These are phyloP conservation scores for Scytalidium lignicola DNA, from an alignment of 2,329 filamentous ascomycete genomes.

Conservation along the genomic window DNA sequence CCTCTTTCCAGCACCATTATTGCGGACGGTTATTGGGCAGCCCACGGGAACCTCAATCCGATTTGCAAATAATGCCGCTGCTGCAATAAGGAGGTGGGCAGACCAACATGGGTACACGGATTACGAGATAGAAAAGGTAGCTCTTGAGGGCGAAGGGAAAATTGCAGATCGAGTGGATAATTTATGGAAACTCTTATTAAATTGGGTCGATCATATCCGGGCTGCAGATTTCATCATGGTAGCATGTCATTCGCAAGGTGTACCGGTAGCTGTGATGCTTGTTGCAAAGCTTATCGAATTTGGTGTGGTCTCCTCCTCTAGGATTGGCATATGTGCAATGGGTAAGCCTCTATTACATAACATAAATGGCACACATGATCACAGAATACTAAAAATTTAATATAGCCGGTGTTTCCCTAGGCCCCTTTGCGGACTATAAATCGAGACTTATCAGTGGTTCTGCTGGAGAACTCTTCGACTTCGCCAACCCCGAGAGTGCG, in stretches of 20 bases:
- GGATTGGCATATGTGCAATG: slow-evolving; percentile 82
- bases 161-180: slow-evolving; percentile 86
- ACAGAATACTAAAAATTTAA: slow-evolving; percentile 19
- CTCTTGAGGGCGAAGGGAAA: slow-evolving; percentile 89
- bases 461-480: slow-evolving; percentile 93
- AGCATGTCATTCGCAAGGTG: slow-evolving; percentile 94
- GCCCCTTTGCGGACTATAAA: slow-evolving; percentile 88
- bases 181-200: slow-evolving; percentile 88
- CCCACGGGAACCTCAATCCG: slow-evolving; percentile 93
- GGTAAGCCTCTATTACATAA: slow-evolving; percentile 31
- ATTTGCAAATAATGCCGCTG: slow-evolving; percentile 82
- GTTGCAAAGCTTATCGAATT: slow-evolving; percentile 89
- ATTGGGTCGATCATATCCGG: slow-evolving; percentile 89
- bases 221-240: slow-evolving; percentile 84
- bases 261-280: slow-evolving; percentile 88
- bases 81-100: slow-evolving; percentile 79
- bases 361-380: not conserved
- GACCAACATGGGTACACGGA: slow-evolving; percentile 67
- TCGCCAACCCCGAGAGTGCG: slow-evolving; percentile 73
- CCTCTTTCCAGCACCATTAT: slow-evolving; percentile 79
- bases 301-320: slow-evolving; percentile 70
- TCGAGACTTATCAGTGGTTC: slow-evolving; percentile 84
- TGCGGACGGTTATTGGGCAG: slow-evolving; percentile 89
- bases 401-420: slow-evolving; percentile 87
- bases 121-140: slow-evolving; percentile 85